A percentile compares a stretch with the other conserved stretches of the same genome.
Conservation (phyloP, 345 rosid species). For the Turnera subulata region DNA sequence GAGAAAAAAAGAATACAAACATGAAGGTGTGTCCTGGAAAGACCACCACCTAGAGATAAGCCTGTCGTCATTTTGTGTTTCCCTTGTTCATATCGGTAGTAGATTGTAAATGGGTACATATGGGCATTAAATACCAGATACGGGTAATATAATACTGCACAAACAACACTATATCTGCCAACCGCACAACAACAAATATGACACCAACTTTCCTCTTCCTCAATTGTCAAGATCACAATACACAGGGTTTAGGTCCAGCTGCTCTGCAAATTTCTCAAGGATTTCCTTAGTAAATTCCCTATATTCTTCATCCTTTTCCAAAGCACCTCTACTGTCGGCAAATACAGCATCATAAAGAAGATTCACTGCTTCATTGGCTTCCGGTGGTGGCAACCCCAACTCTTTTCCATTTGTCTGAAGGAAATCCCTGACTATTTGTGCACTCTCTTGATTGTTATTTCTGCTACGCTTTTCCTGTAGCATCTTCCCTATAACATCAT, state of each 20-base stretch:
- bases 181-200: neutral
- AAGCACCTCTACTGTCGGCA: slow-evolving; percentile 25
- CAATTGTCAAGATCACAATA: slow-evolving; percentile 36
- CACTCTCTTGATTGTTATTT: slow-evolving; percentile 21
- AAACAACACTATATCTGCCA: slow-evolving; percentile 7
- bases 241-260: slow-evolving; percentile 55
- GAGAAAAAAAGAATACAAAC: no score
- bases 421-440: slow-evolving; percentile 37
- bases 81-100: no score
- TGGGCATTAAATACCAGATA: neutral
- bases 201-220: slow-evolving; percentile 3
- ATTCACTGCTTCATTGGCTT: slow-evolving; percentile 51
- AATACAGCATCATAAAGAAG: slow-evolving; percentile 57
- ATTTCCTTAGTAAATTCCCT: slow-evolving; percentile 41
- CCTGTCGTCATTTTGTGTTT: no score
- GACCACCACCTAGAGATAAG: no score
- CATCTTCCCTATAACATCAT: slow-evolving; percentile 32
- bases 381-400: slow-evolving; percentile 67
- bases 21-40: no score
- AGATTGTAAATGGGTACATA: slow-evolving; percentile 3
- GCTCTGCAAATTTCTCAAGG: slow-evolving; percentile 53
- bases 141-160: no score
- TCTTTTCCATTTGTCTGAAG: slow-evolving; percentile 53
- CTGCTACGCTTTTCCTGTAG: slow-evolving; percentile 22
- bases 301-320: slow-evolving; percentile 23